Evolutionary conservation across 192 early-diverging fungal genomes (phyloP).

Genomic region (Dissophora globulifera): DNA sequence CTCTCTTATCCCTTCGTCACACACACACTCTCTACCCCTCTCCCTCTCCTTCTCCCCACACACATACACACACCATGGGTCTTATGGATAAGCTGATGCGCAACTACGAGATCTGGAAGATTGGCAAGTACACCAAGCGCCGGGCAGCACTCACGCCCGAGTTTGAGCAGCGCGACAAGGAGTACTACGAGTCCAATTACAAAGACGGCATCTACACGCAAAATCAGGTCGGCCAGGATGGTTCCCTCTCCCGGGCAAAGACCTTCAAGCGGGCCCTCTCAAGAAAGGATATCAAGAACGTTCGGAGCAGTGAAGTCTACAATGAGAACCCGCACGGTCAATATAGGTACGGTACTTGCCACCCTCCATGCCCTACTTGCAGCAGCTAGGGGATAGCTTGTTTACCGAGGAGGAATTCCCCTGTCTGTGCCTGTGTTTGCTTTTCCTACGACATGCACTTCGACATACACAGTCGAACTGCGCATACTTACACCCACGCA

Average conservation of each 20-base stretch:
- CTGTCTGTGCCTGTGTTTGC: too few species aligned
- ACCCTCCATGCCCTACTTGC: too few species aligned
- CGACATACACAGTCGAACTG: too few species aligned
- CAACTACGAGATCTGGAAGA: constrained; percentile 63
- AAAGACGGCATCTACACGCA: constrained; percentile 56
- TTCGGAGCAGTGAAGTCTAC: constrained; percentile 51
- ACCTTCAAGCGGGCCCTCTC: constrained; percentile 32
- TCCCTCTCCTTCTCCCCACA: not conserved
- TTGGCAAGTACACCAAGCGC: constrained; percentile 58
- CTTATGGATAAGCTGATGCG: constrained; percentile 59
- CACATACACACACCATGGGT: constrained; percentile 33
- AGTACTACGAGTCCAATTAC: constrained; percentile 56
- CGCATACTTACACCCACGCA: too few species aligned
- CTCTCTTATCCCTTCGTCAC: not conserved
- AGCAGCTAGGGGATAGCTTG: too few species aligned
- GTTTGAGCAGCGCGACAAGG: constrained; percentile 57
- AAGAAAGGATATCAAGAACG: constrained; percentile 33
- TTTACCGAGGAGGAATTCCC: too few species aligned
- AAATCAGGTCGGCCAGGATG: constrained; percentile 26
- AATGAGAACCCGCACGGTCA: constrained; percentile 40
- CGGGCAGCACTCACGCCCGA: constrained; percentile 55
- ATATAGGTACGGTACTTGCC: constrained; percentile 17
- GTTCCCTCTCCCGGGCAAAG: constrained; percentile 19
- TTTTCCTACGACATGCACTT: too few species aligned
- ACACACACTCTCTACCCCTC: not conserved